Evolutionary conservation across 2,329 filamentous ascomycete species (phyloP), one percentile per base, ranked within the genome.

Genomic region (Sphaerulina populicola): DNA sequence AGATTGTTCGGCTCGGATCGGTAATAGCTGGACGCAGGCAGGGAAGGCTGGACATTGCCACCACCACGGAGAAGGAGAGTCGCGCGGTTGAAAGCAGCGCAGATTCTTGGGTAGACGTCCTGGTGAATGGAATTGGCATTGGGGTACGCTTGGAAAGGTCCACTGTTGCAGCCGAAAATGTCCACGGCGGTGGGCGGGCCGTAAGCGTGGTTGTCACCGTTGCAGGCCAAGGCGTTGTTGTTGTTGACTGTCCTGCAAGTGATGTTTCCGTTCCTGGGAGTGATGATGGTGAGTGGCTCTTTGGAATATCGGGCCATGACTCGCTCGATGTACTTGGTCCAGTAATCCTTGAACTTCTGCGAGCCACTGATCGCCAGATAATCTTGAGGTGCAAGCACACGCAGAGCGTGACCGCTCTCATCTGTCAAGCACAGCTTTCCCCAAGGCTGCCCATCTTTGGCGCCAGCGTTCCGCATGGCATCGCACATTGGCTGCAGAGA

Each of bases 11-110:
- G 15, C 18, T 59, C 30, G 74, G 74, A 2, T 50, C 44, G 14
- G 14, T 41, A 41, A 10, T 41, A 41, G 23, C 15, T 21, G 11
- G 62, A 54, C 0, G 72, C 54, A 7, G 41, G 31, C 31, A 42
- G 37, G 9, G 46, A 52, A 2, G 77, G 77, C 61, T 77, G 73
- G 1, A 69, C 55, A 56, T 74, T 62, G 31, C 76, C 77, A 1
- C 76, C 77, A 1, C 72, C 74, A 1, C 61, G 57, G 0, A 66
- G 63, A 46, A 86, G 66, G 50, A 93, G 69, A 6, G 85, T 90
- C 12, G 78, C 80, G 15, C 87, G 77, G 68, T 90, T 87, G 61
- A 91, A 79, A 1, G 84, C 85, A 1, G 87, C 87, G 1, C 83
- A 80, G 10, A 93, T 70, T 12, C 87, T 77, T 0, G 87, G 84